phyloP scores from a whole-genome alignment of 768 basidiomycete species.

The Crassisporium funariophilum region DNA sequence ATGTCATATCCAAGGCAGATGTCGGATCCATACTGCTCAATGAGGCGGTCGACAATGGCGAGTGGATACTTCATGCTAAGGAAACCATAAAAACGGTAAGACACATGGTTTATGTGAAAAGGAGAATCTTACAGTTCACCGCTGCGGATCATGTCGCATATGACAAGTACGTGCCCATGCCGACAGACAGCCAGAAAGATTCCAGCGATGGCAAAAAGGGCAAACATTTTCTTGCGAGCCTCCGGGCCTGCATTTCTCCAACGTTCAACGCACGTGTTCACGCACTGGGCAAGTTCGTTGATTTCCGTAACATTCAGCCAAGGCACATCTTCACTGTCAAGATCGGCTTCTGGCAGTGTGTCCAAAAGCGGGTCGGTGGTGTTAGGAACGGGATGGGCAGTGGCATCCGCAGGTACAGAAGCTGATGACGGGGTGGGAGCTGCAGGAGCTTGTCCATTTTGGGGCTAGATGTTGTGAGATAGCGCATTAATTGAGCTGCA shows the following conservation, averaged over 20 bases:
- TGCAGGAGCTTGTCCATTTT: too few species aligned
- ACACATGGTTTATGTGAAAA: too few species aligned
- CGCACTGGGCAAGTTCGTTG: slow-evolving; percentile 7
- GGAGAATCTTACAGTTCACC: slow-evolving; percentile 25
- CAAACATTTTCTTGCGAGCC: slow-evolving; percentile 22
- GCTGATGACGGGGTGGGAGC: too few species aligned
- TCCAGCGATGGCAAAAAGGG: slow-evolving; percentile 23
- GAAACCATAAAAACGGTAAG: too few species aligned
- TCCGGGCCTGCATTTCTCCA: slow-evolving; percentile 22
- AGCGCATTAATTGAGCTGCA: too few species aligned
- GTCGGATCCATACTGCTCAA: slow-evolving; percentile 14
- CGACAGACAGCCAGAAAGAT: slow-evolving; percentile 29
- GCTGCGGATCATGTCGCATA: slow-evolving; percentile 29
- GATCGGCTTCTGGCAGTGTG: neutral
- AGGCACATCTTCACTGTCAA: slow-evolving; percentile 8
- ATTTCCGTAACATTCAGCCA: slow-evolving; percentile 20
- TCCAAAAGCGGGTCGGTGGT: neutral
- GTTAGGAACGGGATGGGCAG: neutral
- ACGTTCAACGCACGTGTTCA: slow-evolving; percentile 20
- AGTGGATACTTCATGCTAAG: slow-evolving; percentile 30
- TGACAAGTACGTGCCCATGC: slow-evolving; percentile 26
- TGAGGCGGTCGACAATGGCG: slow-evolving; percentile 16
- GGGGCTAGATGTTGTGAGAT: too few species aligned
- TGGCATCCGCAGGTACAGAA: neutral
- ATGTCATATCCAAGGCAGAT: slow-evolving; percentile 29